Percentiles rank a stretch among this genome's conserved stretches.
Evolutionary conservation across 2,329 filamentous ascomycete species (phyloP).

Genomic region (Dactylellina leptospora): DNA sequence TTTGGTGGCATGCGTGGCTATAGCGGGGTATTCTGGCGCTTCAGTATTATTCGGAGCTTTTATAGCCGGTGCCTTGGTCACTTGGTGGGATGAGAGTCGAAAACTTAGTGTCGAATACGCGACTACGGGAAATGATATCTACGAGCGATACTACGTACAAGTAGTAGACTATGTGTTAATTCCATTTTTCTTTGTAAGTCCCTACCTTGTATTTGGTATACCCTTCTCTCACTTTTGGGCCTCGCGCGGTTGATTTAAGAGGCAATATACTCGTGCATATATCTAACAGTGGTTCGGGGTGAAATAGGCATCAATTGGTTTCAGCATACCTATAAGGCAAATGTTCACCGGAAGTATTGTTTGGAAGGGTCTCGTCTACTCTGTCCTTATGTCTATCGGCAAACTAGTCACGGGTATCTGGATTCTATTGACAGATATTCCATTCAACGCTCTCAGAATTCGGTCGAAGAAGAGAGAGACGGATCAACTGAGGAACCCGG

Average conservation of each 20-base stretch:
- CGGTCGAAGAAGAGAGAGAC: neutral
- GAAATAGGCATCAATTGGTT: constrained; percentile 71
- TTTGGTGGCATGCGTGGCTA: constrained; percentile 65
- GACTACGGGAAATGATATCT: constrained; percentile 56
- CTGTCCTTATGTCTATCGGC: constrained; percentile 72
- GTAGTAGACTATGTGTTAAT: constrained; percentile 67
- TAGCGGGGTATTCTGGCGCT: constrained; percentile 69
- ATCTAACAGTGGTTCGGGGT: no score
- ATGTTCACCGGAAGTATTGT: constrained; percentile 73
- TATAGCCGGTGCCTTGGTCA: constrained; percentile 68
- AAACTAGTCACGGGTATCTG: constrained; percentile 71
- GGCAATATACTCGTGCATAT: no score
- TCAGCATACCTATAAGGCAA: constrained; percentile 76
- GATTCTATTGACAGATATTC: constrained; percentile 61
- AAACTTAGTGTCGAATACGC: constrained; percentile 15
- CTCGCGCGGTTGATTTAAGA: no score
- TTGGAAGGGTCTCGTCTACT: constrained; percentile 78
- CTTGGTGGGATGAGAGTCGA: constrained; percentile 67
- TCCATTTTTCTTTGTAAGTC: constrained; percentile 76
- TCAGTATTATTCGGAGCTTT: constrained; percentile 72
- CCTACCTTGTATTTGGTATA: no score
- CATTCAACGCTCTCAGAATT: constrained; percentile 57
- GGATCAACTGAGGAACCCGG: neutral
- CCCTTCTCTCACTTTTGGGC: no score
- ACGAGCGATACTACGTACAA: constrained; percentile 61